These are phyloP conservation scores for Manihot esculenta DNA, from an alignment of 441 rosid species.

Conservation along the genomic window DNA sequence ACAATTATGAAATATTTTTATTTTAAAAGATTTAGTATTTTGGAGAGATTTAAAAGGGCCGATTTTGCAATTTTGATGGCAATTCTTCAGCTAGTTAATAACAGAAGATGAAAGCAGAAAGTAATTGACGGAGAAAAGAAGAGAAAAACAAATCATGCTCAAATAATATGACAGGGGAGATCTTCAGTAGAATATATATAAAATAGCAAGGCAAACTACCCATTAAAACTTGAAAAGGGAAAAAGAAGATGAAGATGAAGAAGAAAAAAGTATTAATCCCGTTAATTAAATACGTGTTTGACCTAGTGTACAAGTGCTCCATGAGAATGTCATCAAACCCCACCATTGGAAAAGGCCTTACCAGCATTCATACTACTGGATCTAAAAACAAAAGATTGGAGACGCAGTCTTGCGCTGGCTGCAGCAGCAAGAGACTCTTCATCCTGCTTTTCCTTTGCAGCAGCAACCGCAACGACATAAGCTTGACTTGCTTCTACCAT, in stretches of 20 bases:
- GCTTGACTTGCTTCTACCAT: conserved; percentile 82
- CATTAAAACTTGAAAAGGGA: background rate
- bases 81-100: background rate
- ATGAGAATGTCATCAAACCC: conserved; percentile 14
- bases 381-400: conserved; percentile 63
- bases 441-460: conserved; percentile 65
- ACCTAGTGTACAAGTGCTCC: conserved; percentile 16
- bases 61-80: no score
- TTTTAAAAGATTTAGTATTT: no score
- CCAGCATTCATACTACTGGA: conserved; percentile 18
- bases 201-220: background rate
- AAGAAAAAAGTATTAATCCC: background rate
- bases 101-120: background rate
- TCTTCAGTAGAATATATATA: background rate
- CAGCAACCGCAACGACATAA: conserved; percentile 59
- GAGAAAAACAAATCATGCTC: no score
- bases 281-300: conserved; percentile 9
- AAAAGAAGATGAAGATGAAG: background rate
- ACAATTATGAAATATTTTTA: no score
- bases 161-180: background rate
- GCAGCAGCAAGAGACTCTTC: conserved; percentile 78
- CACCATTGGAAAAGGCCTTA: conserved; percentile 3
- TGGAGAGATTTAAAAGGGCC: no score
- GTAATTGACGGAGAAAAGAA: background rate
- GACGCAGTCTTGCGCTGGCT: conserved; percentile 53